Evolutionary conservation across 305 asterid species (phyloP), one percentile per base, ranked within the genome.

Genomic region (Rubia tinctorum): DNA sequence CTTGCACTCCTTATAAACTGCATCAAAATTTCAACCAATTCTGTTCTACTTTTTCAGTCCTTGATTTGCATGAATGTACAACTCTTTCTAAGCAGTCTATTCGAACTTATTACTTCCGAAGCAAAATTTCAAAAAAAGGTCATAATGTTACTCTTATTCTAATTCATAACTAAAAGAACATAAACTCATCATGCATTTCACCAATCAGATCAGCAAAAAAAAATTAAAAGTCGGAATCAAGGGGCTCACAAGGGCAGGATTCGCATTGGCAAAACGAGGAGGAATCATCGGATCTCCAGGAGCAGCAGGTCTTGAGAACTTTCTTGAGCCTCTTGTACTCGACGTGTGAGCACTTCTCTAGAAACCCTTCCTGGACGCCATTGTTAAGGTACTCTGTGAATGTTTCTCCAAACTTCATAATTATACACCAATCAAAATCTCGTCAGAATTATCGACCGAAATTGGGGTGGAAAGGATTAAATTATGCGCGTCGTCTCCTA

Each of bases 321-420:
- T 91, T 91, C 68, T 91, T 90, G 66, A 91, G 89, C 87, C 93
- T 84, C 73, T 91, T 90, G 84, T 91, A 91, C 78, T 88, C 97
- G 2, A 91, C 90, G 73, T 91, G 86, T 49, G 90, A 77, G 30
- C 81, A 88, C 44, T 87, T 83, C 65, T 80, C 84, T 73, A 87
- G 69, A 64, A 81, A 78, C 42, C 80, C 76, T 84, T 84, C 96
- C 69, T 85, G 80, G 75, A 85, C 86, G 73, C 89, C 84, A 74
- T 91, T 85, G n/a, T 53, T 53, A 7, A 87, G 49, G 83, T 85
- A 91, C 80, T 87, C 96, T 17, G 78, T 80, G 67, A 88, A 91
- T 39, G 89, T 85, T 76, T 88, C 95, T 78, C 97, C 97, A 77
- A 91, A 91, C 83, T 91, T 91, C 97, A 91, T 91, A 66, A 30